A percentile compares a stretch with the other conserved stretches of the same genome.
These are phyloP conservation scores for Ogataea allantospora DNA, from an alignment of 805 yeast species.

Conservation along the genomic window DNA sequence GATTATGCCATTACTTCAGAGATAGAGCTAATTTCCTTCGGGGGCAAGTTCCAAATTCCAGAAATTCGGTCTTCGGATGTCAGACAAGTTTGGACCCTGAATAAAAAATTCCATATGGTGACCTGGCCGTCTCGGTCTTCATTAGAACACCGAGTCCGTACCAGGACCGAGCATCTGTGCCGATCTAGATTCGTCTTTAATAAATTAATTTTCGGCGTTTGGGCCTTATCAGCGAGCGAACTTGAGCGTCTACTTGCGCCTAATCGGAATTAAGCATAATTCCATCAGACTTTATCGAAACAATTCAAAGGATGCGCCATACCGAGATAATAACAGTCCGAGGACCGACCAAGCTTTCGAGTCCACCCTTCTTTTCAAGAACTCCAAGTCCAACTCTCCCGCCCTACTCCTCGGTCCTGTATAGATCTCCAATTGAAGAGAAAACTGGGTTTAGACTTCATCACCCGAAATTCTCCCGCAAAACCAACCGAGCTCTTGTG, in stretches of 20 bases:
- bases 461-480: conserved; percentile 6
- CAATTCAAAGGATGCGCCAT: conserved; percentile 3
- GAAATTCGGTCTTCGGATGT: too few species aligned
- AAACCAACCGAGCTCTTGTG: conserved; percentile 1
- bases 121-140: neutral
- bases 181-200: too few species aligned
- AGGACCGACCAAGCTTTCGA: conserved; percentile 5
- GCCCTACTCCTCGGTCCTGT: conserved; percentile 11
- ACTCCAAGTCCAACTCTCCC: conserved; percentile 11
- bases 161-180: too few species aligned
- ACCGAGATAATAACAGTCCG: conserved; percentile 4
- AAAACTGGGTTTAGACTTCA: conserved; percentile 5
- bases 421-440: conserved; percentile 12
- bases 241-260: too few species aligned
- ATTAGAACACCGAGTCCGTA: neutral
- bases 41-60: too few species aligned
- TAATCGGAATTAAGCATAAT: too few species aligned
- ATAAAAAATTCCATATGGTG: neutral
- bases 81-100: too few species aligned
- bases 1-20: too few species aligned
- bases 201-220: too few species aligned
- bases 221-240: too few species aligned
- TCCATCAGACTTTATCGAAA: too few species aligned
- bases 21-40: too few species aligned
- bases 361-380: conserved; percentile 9